phyloP scores from a whole-genome alignment of 768 basidiomycete species.

The Hortiboletus flavorubellus region DNA sequence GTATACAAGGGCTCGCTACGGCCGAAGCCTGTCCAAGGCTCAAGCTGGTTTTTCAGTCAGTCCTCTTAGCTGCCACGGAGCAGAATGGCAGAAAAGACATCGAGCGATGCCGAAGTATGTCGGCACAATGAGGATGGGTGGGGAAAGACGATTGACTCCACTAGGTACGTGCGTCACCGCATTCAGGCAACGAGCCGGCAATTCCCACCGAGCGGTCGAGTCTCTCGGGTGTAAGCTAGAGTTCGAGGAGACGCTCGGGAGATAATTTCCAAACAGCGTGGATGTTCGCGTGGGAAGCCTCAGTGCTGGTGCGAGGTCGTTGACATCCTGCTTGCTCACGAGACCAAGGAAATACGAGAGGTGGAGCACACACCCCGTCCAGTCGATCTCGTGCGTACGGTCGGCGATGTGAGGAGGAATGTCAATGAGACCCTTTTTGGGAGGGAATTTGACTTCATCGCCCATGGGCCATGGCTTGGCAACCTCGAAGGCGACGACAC shows the following conservation, averaged over 20 bases:
- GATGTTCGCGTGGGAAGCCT: conserved; percentile 23
- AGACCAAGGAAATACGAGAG: conserved; percentile 41
- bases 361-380: conserved; percentile 40
- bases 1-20: conserved; percentile 22
- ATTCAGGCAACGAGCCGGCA: conserved; percentile 29
- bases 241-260: conserved; percentile 28
- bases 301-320: conserved; percentile 20
- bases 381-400: conserved; percentile 40
- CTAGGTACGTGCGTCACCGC: conserved; percentile 25
- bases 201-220: conserved; percentile 31
- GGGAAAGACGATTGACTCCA: conserved; percentile 2
- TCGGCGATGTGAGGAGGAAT: conserved; percentile 41
- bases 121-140: not conserved
- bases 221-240: conserved; percentile 24
- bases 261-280: conserved; percentile 26
- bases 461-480: conserved; percentile 32
- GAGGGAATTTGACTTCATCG: conserved; percentile 36
- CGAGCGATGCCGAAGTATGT: conserved; percentile 8
- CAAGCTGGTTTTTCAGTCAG: conserved; percentile 29
- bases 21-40: conserved; percentile 23
- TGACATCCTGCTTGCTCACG: conserved; percentile 23
- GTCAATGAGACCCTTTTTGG: conserved; percentile 35
- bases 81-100: conserved; percentile 30
- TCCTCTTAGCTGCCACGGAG: conserved; percentile 26
- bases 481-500: conserved; percentile 43